Evolutionary conservation across 1,284 basidiomycete genomes (phyloP), one percentile per base, ranked within the genome.

Genomic region (Amylostereum areolatum): DNA sequence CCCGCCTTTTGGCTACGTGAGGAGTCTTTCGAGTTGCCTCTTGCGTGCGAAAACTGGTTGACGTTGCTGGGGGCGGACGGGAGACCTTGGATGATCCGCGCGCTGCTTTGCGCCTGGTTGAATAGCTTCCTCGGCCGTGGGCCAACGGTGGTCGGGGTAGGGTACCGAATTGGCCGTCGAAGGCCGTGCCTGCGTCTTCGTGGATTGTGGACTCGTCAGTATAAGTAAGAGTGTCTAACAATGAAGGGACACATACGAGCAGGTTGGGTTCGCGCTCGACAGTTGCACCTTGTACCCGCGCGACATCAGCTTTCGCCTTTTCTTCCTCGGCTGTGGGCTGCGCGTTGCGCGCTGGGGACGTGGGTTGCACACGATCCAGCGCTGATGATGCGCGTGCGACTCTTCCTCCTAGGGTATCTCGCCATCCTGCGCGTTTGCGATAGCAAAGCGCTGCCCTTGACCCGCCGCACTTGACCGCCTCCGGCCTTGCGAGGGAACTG

Each of bases 101-200:
- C 83, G 24, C 75, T 77, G 1, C 72, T 75, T 58, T 81, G 80
- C 0, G 90, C 90, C 44, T 78, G 63, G 48, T 85, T 73, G 64
- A 78, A 93, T 18, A 91, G 62, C 88, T 54, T 82, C 77, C 62
- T 88, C 86, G 0, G 87, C 84, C 0, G 80, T 76, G 4, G 69
- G 70, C 85, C 84, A 89, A n/a, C n/a, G n/a, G n/a, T n/a, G n/a
- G n/a, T n/a, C n/a, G n/a, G n/a, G n/a, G n/a, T n/a, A n/a, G n/a
- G n/a, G n/a, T 30, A 44, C 25, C 41, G 25, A 32, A 36, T 42
- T 5, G 46, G 52, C 36, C 31, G 49, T 5, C 10, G 44, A 11
- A 39, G 48, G 45, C 9, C 44, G n/a, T n/a, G n/a, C n/a, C n/a
- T n/a, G n/a, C n/a, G n/a, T n/a, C n/a, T n/a, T n/a, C n/a, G n/a